Base-by-base conservation (phyloP, 495 filamentous ascomycete genomes). In the Penicillium argentinense region DNA sequence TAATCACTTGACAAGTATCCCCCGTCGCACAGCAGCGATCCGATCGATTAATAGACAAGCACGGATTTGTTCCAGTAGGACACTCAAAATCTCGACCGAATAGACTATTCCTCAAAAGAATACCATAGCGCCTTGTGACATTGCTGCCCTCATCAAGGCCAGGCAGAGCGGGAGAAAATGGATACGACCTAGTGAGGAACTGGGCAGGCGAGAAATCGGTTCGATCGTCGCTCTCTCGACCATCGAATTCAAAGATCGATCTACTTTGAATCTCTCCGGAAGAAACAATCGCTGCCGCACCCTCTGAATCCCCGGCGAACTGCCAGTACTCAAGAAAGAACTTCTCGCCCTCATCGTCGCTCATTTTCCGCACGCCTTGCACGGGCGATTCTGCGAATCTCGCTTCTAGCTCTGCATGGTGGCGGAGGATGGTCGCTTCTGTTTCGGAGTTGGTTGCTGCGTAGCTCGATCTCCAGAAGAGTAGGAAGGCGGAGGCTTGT, bases 341-440 rank as follows among this genome's bases (percentile, higher is more conserved):
- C 71, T 92, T 97, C 63, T 95, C 88, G 26, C 86, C 84, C 47
- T 87, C 81, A 60, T 96, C 88, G 4, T 62, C 68, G 38, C 79
- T 83, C 89, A 96, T 96, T 59, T 96, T 97, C 43, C 71, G 68
- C 16, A 89, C 77, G 16, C 66, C 67, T 1, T 49, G 64, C 9
- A 63, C 30, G 5, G 62, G 45, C 17, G 14, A 45, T 17, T 53
- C 42, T 0, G 55, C 39, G 3, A 62, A 47, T 7, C 47, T 47
- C 1, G 42, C 32, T 14, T 57, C 53, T 8, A 62, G 44, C 7
- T 59, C 56, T 4, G 42, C 58, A 58, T 68, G 57, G 40, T 43
- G 69, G 12, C 49, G 60, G 5, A 57, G 40, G 14, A 59, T 39
- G n/a, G n/a, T n/a, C n/a, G 16, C 17, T 18, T 14, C 53, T 26